A percentile compares a stretch with the other conserved stretches of the same genome.
These are phyloP conservation scores for Talaromyces borbonicus DNA, from an alignment of 495 filamentous ascomycete species.

Conservation along the genomic window DNA sequence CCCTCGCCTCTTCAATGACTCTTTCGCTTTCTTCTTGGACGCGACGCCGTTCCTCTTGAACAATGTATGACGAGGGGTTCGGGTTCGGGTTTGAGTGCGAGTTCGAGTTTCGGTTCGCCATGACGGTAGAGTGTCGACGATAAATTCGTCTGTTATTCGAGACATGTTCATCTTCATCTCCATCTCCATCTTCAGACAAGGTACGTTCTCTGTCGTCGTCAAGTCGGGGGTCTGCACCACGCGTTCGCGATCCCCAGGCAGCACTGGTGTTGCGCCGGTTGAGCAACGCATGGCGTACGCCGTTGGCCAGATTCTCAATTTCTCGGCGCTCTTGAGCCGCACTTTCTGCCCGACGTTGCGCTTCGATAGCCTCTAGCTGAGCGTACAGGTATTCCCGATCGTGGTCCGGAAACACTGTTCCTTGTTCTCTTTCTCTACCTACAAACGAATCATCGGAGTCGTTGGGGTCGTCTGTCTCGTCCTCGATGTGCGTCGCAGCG, in stretches of 20 bases:
- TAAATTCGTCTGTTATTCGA: not conserved
- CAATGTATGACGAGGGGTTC: not conserved
- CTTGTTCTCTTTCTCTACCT: not conserved
- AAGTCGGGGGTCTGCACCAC: not conserved
- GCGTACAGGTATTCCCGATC: not conserved
- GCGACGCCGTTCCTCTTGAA: not conserved
- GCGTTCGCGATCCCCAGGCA: no score
- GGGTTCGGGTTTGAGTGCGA: not conserved
- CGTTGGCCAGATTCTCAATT: not conserved
- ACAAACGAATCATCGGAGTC: no score
- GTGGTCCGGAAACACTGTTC: not conserved
- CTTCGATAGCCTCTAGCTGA: constrained; percentile 1
- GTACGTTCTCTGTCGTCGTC: not conserved
- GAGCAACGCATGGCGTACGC: not conserved
- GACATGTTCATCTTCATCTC: not conserved
- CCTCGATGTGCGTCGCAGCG: not conserved
- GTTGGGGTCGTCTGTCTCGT: constrained; percentile 1
- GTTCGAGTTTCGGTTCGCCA: not conserved
- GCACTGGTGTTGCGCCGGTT: not conserved
- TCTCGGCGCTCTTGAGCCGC: not conserved
- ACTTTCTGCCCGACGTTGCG: not conserved
- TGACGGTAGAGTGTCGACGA: not conserved
- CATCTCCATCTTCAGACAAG: not conserved
- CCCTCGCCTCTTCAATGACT: not conserved
- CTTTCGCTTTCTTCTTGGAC: not conserved